A percentile compares a stretch with the other conserved stretches of the same genome.
phyloP scores from a whole-genome alignment of 2,329 filamentous ascomycete species.

The Chaetomium sp. region DNA sequence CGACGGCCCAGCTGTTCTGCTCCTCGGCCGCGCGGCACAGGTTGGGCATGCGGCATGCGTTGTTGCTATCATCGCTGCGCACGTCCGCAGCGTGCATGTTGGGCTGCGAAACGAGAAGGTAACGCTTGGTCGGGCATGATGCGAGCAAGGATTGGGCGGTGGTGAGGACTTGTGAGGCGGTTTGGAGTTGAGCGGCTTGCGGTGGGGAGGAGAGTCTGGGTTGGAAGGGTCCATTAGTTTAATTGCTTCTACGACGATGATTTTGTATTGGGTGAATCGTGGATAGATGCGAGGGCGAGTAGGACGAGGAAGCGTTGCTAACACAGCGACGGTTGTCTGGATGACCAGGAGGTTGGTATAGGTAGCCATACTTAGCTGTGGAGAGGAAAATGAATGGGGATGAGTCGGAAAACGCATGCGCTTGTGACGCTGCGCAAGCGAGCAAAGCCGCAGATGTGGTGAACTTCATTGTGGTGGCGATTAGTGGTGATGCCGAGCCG shows the following conservation, averaged over 20 bases:
- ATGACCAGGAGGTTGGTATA: not conserved
- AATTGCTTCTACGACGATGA: not conserved
- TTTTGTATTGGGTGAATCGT: too few species aligned
- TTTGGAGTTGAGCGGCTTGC: slow-evolving; percentile 42
- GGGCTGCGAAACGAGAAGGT: slow-evolving; percentile 72
- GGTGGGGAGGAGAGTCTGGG: slow-evolving; percentile 29
- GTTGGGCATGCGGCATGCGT: slow-evolving; percentile 43
- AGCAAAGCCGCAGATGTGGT: slow-evolving; percentile 45
- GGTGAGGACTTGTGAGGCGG: slow-evolving; percentile 37
- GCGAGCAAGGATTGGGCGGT: slow-evolving; percentile 48
- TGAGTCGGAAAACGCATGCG: slow-evolving; percentile 71
- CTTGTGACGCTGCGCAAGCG: slow-evolving; percentile 46
- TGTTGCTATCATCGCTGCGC: slow-evolving; percentile 27
- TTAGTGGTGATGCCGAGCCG: slow-evolving; percentile 8
- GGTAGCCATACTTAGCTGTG: slow-evolving; percentile 61
- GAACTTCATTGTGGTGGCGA: slow-evolving; percentile 45
- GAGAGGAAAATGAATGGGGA: slow-evolving; percentile 88
- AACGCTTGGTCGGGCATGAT: slow-evolving; percentile 65
- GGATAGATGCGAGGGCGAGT: too few species aligned
- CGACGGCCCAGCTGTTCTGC: slow-evolving; percentile 38
- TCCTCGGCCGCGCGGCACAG: slow-evolving; percentile 37
- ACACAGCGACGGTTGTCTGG: too few species aligned
- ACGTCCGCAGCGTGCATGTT: slow-evolving; percentile 68
- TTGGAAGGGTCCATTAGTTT: not conserved
- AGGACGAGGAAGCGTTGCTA: too few species aligned